Base-by-base conservation (phyloP, 83 land plant genomes). In the Picea engelmannii region DNA sequence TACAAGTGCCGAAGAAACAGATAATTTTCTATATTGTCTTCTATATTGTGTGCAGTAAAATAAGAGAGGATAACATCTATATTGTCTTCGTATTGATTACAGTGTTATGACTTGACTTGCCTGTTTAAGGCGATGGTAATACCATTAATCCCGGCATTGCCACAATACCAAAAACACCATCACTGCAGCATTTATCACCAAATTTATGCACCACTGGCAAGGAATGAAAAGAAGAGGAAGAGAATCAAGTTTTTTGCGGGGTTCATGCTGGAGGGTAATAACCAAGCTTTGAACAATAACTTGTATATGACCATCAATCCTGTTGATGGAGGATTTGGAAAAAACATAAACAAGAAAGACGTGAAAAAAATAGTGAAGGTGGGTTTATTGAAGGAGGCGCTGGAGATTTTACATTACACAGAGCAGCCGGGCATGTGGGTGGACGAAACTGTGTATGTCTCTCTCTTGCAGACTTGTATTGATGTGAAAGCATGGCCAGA, bases 381-480 rank as follows among this genome's bases (percentile, higher is more conserved):
- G 18, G 20, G 21, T 70, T 38, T 18, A 17, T 70, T 70, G 75
- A 74, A 74, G 25, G 59, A 74, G 16, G 52, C 77, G 5, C 18
- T 40, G 25, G 77, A 74, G 2, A 21, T 74, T 74, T 10, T 47
- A 49, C 49, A 74, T 47, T 24, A 18, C 4, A 74, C 59, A 1
- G 77, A 74, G 59, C 52, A 74, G 21, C 77, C 77, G 5, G 25
- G 25, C 4, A 44, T 21, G 58, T 47, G 59, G 59, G 1, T 74
- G 0, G 59, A 74, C n/a, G n/a, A n/a, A n/a, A n/a, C n/a, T n/a
- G 63, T 86, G 27, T 87, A 62, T 64, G 49, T 86, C 24, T 66
- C 81, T 49, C 60, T 93, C 78, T 15, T 90, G 1, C 76, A 83
- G 68, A 84, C 91, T 20, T 93, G 95, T 70, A 88, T 89, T 67